phyloP scores from a whole-genome alignment of 108 stramenopile genomes.

The Nitzschia inconspicua region DNA sequence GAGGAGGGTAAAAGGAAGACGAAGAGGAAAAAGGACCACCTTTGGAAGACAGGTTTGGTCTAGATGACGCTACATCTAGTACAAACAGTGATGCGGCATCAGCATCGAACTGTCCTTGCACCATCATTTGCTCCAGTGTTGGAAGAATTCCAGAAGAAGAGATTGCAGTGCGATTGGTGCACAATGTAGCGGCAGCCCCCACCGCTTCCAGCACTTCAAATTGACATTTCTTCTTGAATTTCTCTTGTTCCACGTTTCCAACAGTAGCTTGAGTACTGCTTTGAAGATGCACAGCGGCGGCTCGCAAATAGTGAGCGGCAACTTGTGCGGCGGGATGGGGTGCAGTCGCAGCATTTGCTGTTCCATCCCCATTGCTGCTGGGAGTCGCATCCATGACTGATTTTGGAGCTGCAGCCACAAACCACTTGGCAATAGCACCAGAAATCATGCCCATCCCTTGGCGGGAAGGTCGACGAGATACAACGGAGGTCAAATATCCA shows the following conservation, averaged over 20 bases:
- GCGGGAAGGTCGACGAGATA: slow-evolving; percentile 2
- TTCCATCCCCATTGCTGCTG: neutral
- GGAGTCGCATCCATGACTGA: neutral
- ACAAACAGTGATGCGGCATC: neutral
- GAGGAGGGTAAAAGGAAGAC: neutral
- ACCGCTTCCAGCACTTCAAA: slow-evolving; percentile 5
- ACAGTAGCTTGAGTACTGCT: neutral
- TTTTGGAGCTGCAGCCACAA: neutral
- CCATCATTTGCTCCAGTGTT: slow-evolving; percentile 29
- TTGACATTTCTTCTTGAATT: neutral
- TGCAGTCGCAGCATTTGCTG: neutral
- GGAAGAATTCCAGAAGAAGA: slow-evolving; percentile 48
- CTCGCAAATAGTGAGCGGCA: neutral
- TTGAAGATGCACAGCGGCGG: neutral
- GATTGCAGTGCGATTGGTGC: slow-evolving; percentile 19
- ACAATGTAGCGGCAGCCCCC: slow-evolving; percentile 11
- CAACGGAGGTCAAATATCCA: slow-evolving; percentile 19
- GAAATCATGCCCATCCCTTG: slow-evolving; percentile 2
- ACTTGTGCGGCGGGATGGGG: neutral
- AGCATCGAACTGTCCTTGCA: neutral
- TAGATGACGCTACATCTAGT: neutral
- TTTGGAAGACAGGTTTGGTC: neutral
- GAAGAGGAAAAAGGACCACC: neutral
- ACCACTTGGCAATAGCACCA: slow-evolving; percentile 18
- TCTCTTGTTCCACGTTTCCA: neutral